Conservation (phyloP, 2,329 filamentous ascomycete species). For the Cladophialophora exuberans region DNA sequence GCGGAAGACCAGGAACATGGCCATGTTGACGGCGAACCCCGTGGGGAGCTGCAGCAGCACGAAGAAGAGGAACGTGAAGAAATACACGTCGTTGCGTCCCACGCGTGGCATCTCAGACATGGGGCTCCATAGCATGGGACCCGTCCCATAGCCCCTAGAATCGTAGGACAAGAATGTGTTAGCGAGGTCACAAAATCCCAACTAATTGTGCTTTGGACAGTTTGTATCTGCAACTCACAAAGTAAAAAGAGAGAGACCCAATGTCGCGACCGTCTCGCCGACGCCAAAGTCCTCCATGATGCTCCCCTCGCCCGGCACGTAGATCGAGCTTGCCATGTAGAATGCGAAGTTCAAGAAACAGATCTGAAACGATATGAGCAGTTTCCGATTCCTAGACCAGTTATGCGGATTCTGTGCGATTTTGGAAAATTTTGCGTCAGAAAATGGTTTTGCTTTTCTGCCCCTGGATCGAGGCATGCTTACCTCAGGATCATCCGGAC, state of each 20-base stretch:
- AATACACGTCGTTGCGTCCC: slow-evolving; percentile 54
- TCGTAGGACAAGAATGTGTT: neutral
- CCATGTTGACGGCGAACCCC: slow-evolving; percentile 4
- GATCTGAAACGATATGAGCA: slow-evolving; percentile 35
- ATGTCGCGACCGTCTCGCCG: slow-evolving; percentile 47
- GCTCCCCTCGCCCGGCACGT: slow-evolving; percentile 47
- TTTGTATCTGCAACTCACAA: slow-evolving; percentile 37
- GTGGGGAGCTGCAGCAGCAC: slow-evolving; percentile 51
- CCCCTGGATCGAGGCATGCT: too few species aligned
- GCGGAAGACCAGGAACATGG: slow-evolving; percentile 51
- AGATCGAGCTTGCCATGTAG: slow-evolving; percentile 57
- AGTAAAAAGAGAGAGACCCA: slow-evolving; percentile 56
- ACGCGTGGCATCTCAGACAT: slow-evolving; percentile 55
- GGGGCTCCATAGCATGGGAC: slow-evolving; percentile 50
- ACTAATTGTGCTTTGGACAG: neutral
- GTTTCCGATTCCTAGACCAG: neutral
- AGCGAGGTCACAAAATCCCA: neutral
- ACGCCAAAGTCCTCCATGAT: slow-evolving; percentile 51
- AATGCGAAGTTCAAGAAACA: slow-evolving; percentile 53
- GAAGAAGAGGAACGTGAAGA: slow-evolving; percentile 53
- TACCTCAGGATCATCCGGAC: slow-evolving; percentile 12
- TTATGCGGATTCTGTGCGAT: slow-evolving; percentile 5
- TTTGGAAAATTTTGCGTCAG: too few species aligned
- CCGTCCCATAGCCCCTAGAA: slow-evolving; percentile 47
- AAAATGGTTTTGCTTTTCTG: too few species aligned